Evolutionary conservation across 257 asterid genomes (phyloP), one percentile per base, ranked within the genome.

Genomic region (Perilla frutescens): DNA sequence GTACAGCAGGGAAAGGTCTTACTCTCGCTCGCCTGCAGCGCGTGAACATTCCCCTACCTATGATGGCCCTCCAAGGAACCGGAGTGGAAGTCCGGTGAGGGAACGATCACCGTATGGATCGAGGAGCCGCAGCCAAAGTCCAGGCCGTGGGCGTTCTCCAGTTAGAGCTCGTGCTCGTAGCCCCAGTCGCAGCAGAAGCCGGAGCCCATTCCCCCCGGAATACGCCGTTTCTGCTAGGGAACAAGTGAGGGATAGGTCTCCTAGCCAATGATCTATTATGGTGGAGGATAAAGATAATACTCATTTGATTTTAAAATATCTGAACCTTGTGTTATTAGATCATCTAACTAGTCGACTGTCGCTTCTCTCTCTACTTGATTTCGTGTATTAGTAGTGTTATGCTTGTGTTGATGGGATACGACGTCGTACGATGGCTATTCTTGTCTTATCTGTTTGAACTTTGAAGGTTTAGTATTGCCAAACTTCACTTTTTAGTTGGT

Each of bases 1-100:
- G 82, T 84, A 86, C 75, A 84, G 88, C 64, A 77, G 90, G 40
- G 96, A 88, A 75, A 83, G 91, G 62, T 87, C 96, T 1, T 82
- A 73, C 79, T 85, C 96, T 0, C 87, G 73, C 0, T 82, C 90
- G 13, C 91, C 93, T 4, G 78, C 64, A 39, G 72, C 61, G 32
- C 76, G 81, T 5, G 90, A 70, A 6, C 87, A 26, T 5, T 85
- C 91, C 37, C 62, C 96, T 0, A 83, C 87, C 0, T 74, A 73
- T 4, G 80, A 76, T 4, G 90, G 86, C 2, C 80, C 37, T 34
- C 37, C 83, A 54, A 82, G 94, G 82, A 82, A 84, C 47, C 82
- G 63, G 56, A 83, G 89, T 67, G 87, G 77, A 47, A 89, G 88
- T 60, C 97, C 96, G 0, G 86, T 59, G 36, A 84, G 78, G 70